Base-by-base conservation (phyloP, 768 basidiomycete genomes). In the Phylloporus sp. region DNA sequence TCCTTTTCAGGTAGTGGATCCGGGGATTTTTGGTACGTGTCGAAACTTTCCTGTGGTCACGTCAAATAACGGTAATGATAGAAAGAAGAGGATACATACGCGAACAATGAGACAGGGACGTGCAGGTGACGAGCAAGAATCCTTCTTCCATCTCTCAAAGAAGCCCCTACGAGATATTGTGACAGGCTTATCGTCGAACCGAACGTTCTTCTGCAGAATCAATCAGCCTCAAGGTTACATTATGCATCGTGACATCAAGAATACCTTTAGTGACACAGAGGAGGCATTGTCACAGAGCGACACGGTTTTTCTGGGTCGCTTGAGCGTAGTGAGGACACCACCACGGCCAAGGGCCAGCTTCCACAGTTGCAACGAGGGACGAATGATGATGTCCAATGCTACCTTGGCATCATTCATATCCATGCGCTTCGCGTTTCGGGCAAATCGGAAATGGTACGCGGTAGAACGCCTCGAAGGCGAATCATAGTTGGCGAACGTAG, bases 81-180 rank as follows among this genome's bases (percentile, higher is more conserved):
- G 22, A 7, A 34, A 34, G 31, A 22, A 11, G 23, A 29, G 24
- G 28, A 3, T 22, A 57, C 66, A 12, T 38, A 68, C 66, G 16
- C 66, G 59, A 20, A 58, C 29, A 10, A 66, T 46, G 5, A 68
- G 66, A 51, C 66, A 68, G n/a, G 68, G 61, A 1, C 68, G 68
- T 24, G 49, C 34, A 45, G 57, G 61, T 41, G 61, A 58, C 26
- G 54, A 47, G 24, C 4, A 15, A 20, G 50, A 52, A 27, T 57
- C 49, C 20, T 42, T 55, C 20, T 46, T 58, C 18, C 34, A 54
- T 28, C 52, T 54, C 7, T 49, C 58, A 5, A 68, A 55, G 40
- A 66, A 59, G 20, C 49, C 6, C 24, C 16, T 63, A 7, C 52
- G 55, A 9, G 59, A 54, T 31, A 66, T 61, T 31, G 62, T 57